These are phyloP conservation scores for Puccinia hordei DNA, from an alignment of 1,284 basidiomycete species.

Conservation along the genomic window DNA sequence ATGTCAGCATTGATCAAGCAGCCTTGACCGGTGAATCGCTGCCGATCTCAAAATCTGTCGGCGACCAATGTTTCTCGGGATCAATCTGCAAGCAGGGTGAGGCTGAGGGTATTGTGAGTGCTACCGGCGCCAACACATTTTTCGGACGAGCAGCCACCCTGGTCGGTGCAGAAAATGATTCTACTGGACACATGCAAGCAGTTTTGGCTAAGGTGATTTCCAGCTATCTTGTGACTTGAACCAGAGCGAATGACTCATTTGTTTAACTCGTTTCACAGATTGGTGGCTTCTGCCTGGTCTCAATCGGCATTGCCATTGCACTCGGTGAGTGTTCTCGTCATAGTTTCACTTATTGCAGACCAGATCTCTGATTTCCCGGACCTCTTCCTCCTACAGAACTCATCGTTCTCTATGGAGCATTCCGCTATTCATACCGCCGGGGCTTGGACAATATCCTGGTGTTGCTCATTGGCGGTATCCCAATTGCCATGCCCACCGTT, in stretches of 20 bases:
- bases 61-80: too few relatives aligned
- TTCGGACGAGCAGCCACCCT: too few relatives aligned
- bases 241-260: conserved; percentile 63
- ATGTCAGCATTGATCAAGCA: conserved; percentile 74
- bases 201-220: conserved; percentile 15
- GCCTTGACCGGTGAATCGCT: conserved; percentile 92
- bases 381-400: conserved; percentile 74
- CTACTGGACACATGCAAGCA: too few relatives aligned
- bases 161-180: too few relatives aligned
- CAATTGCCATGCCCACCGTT: conserved; percentile 95
- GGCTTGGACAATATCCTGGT: conserved; percentile 96
- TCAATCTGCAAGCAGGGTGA: too few relatives aligned
- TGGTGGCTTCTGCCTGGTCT: conserved; percentile 89
- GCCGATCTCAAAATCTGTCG: too few relatives aligned
- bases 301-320: too few relatives aligned
- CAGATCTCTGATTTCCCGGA: conserved; percentile 70
- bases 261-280: conserved; percentile 93
- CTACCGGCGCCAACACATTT: too few relatives aligned
- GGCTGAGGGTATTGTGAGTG: too few relatives aligned
- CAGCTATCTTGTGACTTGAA: conserved; percentile 53
- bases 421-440: conserved; percentile 83
- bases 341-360: conserved; percentile 56
- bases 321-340: too few relatives aligned
- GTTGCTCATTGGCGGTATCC: conserved; percentile 96
- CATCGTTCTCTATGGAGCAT: conserved; percentile 80